These are phyloP conservation scores for Saccharomyces hybrid DNA, from an alignment of 1,139 yeast species.

Conservation along the genomic window DNA sequence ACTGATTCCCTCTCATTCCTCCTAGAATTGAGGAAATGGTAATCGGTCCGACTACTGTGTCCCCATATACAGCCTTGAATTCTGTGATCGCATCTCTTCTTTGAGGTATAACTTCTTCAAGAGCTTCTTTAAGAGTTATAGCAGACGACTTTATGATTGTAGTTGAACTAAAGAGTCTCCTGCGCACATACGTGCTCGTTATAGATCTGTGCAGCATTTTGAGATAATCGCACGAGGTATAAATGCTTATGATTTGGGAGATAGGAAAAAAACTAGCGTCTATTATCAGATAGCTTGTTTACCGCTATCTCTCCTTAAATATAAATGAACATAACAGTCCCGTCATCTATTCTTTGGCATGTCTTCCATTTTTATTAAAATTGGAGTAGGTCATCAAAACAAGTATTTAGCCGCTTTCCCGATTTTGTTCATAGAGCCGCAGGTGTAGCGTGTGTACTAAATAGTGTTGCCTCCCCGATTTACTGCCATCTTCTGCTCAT, in stretches of 20 bases:
- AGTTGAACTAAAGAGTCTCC: background rate
- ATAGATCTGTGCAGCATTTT: background rate
- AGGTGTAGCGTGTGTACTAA: background rate
- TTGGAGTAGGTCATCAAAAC: background rate
- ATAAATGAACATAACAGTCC: background rate
- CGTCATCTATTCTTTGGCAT: background rate
- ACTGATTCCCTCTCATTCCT: conserved; percentile 49
- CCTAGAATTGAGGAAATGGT: conserved; percentile 42
- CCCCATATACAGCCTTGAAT: conserved; percentile 34
- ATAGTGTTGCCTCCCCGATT: background rate
- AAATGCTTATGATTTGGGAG: too few species aligned
- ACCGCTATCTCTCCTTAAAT: background rate
- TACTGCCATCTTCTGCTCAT: too few species aligned
- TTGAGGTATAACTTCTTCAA: conserved; percentile 38
- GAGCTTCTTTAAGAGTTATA: conserved; percentile 33
- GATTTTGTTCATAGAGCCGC: background rate
- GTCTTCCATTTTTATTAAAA: too few species aligned
- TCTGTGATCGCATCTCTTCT: conserved; percentile 35
- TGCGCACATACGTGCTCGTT: background rate
- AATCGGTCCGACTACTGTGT: conserved; percentile 36
- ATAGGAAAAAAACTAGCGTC: too few species aligned
- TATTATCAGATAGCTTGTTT: background rate
- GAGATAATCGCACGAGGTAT: too few species aligned
- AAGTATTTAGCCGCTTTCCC: background rate
- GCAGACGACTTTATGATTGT: background rate